These are phyloP conservation scores for Neurospora intermedia DNA, from an alignment of 495 filamentous ascomycete species.

Conservation along the genomic window DNA sequence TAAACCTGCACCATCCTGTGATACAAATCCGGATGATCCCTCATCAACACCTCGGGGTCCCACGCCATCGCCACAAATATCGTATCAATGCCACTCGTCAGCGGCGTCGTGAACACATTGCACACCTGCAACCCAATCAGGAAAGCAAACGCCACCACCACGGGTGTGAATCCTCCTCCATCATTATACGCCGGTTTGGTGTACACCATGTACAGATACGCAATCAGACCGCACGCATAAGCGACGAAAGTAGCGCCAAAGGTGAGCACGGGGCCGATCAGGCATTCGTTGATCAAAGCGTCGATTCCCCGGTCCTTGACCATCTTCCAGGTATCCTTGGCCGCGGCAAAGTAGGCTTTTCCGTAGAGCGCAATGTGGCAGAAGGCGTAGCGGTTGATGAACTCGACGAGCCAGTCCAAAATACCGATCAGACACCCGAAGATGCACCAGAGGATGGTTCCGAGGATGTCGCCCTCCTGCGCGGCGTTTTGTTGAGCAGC, in stretches of 20 bases:
- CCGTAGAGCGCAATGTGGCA: slow-evolving; percentile 88
- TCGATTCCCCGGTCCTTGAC: slow-evolving; percentile 88
- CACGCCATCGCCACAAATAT: slow-evolving; percentile 84
- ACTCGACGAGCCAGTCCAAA: slow-evolving; percentile 75
- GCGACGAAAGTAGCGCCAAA: slow-evolving; percentile 79
- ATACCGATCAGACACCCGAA: slow-evolving; percentile 65
- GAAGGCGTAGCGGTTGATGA: slow-evolving; percentile 77
- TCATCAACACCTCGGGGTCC: slow-evolving; percentile 77
- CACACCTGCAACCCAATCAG: slow-evolving; percentile 78
- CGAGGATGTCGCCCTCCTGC: slow-evolving; percentile 56
- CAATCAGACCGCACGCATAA: slow-evolving; percentile 68
- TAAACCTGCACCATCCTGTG: slow-evolving; percentile 65
- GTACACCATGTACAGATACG: slow-evolving; percentile 70
- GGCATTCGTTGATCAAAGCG: slow-evolving; percentile 78
- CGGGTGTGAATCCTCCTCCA: slow-evolving; percentile 45
- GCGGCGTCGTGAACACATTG: slow-evolving; percentile 76
- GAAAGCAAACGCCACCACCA: slow-evolving; percentile 76
- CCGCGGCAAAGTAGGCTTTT: slow-evolving; percentile 70
- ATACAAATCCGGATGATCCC: slow-evolving; percentile 74
- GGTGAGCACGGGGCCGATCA: slow-evolving; percentile 81
- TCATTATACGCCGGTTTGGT: slow-evolving; percentile 71
- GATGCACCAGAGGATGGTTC: slow-evolving; percentile 55
- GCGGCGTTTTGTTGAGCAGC: slow-evolving; percentile 57
- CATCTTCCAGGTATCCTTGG: slow-evolving; percentile 84
- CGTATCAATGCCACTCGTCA: slow-evolving; percentile 62